phyloP scores from a whole-genome alignment of 208 protist species.

The Trypanosoma brucei region DNA sequence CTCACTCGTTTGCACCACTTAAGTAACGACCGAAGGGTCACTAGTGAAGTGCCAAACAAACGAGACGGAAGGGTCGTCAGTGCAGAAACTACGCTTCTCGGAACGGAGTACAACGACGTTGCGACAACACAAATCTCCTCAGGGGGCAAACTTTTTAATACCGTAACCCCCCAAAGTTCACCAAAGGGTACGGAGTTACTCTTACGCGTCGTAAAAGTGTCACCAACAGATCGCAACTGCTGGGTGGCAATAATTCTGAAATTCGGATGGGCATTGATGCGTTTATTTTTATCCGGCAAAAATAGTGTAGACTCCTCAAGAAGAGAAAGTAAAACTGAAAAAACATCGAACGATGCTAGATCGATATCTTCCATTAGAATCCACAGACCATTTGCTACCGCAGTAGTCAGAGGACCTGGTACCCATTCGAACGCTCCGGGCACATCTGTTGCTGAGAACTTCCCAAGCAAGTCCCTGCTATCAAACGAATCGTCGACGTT shows the following conservation, averaged over 20 bases:
- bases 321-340: slow-evolving; percentile 96
- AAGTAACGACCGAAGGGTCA: slow-evolving; percentile 84
- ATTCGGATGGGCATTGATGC: slow-evolving; percentile 76
- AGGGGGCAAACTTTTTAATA: slow-evolving; percentile 67
- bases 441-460: slow-evolving; percentile 97
- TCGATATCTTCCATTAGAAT: slow-evolving; percentile 99
- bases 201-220: slow-evolving; percentile 49
- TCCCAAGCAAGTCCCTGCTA: slow-evolving; percentile 97
- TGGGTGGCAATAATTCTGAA: slow-evolving; percentile 91
- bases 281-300: slow-evolving; percentile 93
- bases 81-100: slow-evolving; percentile 31
- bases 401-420: slow-evolving; percentile 94
- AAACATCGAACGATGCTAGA: slow-evolving; percentile 96
- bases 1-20: slow-evolving; percentile 91
- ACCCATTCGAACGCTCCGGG: slow-evolving; percentile 98
- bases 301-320: slow-evolving; percentile 94
- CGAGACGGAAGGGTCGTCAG: slow-evolving; percentile 32
- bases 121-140: slow-evolving; percentile 62
- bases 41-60: slow-evolving; percentile 25
- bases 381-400: slow-evolving; percentile 95
- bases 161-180: slow-evolving; percentile 75
- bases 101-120: slow-evolving; percentile 41
- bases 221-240: slow-evolving; percentile 57
- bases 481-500: slow-evolving; percentile 98
- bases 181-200: slow-evolving; percentile 62